Conservation (phyloP, 2,329 filamentous ascomycete genomes). For the Neoscytalidium dimidiatum region DNA sequence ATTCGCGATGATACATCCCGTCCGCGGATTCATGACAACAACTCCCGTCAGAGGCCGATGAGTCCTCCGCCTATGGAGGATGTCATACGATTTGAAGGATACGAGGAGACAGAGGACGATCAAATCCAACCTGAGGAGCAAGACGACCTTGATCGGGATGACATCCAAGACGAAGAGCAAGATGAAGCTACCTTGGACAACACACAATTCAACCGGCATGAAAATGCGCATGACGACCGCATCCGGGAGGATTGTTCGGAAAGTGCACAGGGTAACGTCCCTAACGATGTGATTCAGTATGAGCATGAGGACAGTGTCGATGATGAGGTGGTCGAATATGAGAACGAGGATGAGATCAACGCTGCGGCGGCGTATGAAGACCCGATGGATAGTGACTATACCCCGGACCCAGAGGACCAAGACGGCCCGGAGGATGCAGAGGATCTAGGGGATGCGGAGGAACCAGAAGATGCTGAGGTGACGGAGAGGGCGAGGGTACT, state of each 20-base stretch:
- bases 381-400: not conserved
- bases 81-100: not conserved
- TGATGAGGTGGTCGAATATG: not conserved
- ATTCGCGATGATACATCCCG: not conserved
- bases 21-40: not conserved
- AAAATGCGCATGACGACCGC: not conserved
- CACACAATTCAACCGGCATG: no score
- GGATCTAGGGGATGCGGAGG: no score
- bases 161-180: not conserved
- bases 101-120: conserved; percentile 13
- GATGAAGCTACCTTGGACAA: no score
- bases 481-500: no score
- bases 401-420: not conserved
- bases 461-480: not conserved
- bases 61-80: not conserved
- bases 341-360: conserved; percentile 1
- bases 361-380: no score
- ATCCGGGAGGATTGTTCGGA: not conserved
- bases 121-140: conserved; percentile 24
- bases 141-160: not conserved
- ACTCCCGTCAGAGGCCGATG: not conserved
- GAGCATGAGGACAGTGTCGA: conserved; percentile 23
- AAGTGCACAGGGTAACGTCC: conserved; percentile 15
- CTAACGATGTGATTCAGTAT: no score
- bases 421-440: not conserved